Base-by-base conservation (phyloP, 495 filamentous ascomycete species). In the Aspergillus coremiiformis region DNA sequence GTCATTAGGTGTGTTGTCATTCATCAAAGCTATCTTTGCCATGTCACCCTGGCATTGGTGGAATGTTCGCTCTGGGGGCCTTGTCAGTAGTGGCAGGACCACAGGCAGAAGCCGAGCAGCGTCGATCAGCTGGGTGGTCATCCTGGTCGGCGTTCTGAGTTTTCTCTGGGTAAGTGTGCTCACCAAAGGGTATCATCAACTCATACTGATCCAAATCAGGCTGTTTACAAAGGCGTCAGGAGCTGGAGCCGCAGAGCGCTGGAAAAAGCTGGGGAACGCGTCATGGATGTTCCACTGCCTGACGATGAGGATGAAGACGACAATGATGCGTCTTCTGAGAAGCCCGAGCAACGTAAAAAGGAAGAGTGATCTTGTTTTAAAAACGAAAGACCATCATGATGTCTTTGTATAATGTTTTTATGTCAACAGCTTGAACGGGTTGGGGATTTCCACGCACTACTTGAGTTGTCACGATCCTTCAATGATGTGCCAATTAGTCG, bases 401-500 rank as follows among this genome's bases (percentile, higher is more conserved):
- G 32, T 39, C 5, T 32, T 7, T 15, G 24, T 44, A 8, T 51
- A 12, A 21, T 50, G 23, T 52, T 23, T n/a, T 45, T 17, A 47
- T 47, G 11, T 39, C 44, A 21, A 33, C 43, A 7, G 29, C 15
- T 33, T 44, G 1, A 6, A 14, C 37, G 9, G 11, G 10, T 21
- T 49, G 35, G 14, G 17, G 14, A 47, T 48, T 42, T 45, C 39
- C 44, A 62, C 66, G 89, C 89, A 90, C 86, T 84, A 86, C 84
- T 84, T 94, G 81, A 96, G 90, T 90, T 94, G 85, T 75, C 90
- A 87, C 80, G 73, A 63, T 73, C 75, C 71, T 78, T 73, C 84
- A 75, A 83, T 92, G 83, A 77, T 73, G 80, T 90, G 87, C 78
- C 83, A 80, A 90, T 92, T 79, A 90, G 90, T 95, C 90, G 86